Evolutionary conservation across 2,329 filamentous ascomycete species (phyloP).

Genomic region (Teratosphaeria viscida): DNA sequence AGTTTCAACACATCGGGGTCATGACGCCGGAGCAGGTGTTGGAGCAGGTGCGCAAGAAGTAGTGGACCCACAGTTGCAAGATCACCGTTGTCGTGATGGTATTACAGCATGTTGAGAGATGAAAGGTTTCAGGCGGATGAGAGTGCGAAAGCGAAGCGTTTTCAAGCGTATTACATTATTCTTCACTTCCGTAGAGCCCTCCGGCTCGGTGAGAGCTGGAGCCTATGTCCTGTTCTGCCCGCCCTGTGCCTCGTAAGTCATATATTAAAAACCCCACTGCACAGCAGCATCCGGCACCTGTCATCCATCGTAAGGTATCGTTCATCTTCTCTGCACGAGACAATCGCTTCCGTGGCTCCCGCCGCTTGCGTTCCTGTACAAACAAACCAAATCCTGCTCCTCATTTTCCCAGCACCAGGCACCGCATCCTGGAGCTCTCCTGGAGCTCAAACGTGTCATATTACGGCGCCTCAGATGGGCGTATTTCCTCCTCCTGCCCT

Average conservation of each 20-base stretch:
- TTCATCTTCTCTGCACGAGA: neutral
- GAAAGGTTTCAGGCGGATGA: neutral
- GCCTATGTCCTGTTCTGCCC: neutral
- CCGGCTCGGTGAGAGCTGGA: neutral
- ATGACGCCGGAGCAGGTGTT: neutral
- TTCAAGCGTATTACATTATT: neutral
- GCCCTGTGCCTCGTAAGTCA: neutral
- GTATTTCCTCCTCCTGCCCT: neutral
- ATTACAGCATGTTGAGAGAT: neutral
- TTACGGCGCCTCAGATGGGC: neutral
- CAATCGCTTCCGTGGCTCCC: neutral
- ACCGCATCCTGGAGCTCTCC: neutral
- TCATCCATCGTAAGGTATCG: neutral
- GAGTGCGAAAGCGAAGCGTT: neutral
- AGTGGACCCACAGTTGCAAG: neutral
- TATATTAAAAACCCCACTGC: too few relatives aligned
- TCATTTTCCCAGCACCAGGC: neutral
- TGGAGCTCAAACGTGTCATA: neutral
- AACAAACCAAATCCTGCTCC: neutral
- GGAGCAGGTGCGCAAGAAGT: neutral
- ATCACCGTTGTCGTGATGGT: neutral
- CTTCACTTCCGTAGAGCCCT: neutral
- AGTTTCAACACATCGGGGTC: conserved; percentile 20
- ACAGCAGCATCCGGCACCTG: too few relatives aligned
- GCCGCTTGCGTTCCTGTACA: neutral